phyloP scores from a whole-genome alignment of 2,329 filamentous ascomycete genomes.

The Colletotrichum orchidophilum region DNA sequence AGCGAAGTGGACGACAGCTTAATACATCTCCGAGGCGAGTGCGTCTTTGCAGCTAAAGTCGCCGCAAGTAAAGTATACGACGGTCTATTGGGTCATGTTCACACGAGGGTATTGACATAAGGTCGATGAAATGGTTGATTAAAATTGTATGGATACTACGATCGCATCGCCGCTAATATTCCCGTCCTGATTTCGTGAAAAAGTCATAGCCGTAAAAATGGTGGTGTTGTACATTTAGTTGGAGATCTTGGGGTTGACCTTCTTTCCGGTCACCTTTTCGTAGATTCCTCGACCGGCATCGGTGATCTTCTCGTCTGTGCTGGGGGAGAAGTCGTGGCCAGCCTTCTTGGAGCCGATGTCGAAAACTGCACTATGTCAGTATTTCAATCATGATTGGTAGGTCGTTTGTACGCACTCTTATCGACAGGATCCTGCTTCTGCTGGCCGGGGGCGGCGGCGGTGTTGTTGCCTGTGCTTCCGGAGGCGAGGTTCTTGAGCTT shows the following conservation, averaged over 20 bases:
- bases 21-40: too few species aligned
- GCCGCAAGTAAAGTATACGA: too few species aligned
- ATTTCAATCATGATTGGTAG: not conserved
- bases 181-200: not conserved
- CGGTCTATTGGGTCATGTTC: too few species aligned
- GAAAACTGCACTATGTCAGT: slow-evolving; percentile 38
- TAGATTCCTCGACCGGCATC: slow-evolving; percentile 46
- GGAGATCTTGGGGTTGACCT: slow-evolving; percentile 46
- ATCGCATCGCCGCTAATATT: not conserved
- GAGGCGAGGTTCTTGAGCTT: slow-evolving; percentile 22
- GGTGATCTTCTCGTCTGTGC: slow-evolving; percentile 51
- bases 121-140: too few species aligned
- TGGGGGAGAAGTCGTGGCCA: slow-evolving; percentile 45
- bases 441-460: slow-evolving; percentile 4
- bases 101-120: too few species aligned
- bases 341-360: slow-evolving; percentile 43
- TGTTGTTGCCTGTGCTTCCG: slow-evolving; percentile 3
- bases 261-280: slow-evolving; percentile 47
- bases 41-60: too few species aligned
- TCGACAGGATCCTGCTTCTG: slow-evolving; percentile 48
- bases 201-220: not conserved
- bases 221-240: slow-evolving; percentile 40
- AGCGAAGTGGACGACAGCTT: too few species aligned
- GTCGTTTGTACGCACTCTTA: slow-evolving; percentile 43
- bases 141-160: not conserved